Evolutionary conservation across 2,329 filamentous ascomycete genomes (phyloP).

Genomic region (Onygenales sp.): DNA sequence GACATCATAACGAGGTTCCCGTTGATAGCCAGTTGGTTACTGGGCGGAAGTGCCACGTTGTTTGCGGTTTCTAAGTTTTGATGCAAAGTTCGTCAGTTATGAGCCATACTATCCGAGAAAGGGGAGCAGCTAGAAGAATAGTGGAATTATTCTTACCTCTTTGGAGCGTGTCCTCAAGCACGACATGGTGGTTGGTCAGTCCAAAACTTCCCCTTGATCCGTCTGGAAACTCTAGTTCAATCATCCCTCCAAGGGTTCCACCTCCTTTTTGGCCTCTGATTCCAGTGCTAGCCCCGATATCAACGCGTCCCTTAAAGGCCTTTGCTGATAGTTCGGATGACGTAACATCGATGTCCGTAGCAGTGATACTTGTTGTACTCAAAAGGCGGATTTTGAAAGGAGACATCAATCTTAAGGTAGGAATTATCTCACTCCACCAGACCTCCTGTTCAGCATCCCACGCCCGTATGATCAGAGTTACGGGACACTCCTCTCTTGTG

Average conservation of each 20-base stretch:
- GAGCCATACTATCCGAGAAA: too few species aligned
- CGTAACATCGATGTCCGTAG: background rate
- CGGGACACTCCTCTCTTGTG: background rate
- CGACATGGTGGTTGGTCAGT: background rate
- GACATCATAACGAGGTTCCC: background rate
- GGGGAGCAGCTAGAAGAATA: too few species aligned
- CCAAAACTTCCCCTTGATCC: background rate
- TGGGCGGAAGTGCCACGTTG: background rate
- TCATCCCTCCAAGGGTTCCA: background rate
- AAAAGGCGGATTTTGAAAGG: background rate
- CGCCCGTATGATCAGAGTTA: background rate
- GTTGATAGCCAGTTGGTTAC: background rate
- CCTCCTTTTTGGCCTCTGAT: background rate
- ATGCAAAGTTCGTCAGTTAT: too few species aligned
- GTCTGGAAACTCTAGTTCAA: background rate
- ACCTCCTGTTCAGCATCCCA: background rate
- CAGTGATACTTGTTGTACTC: background rate
- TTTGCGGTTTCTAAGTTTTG: background rate
- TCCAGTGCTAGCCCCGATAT: background rate
- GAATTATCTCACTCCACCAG: background rate
- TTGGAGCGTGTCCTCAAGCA: background rate
- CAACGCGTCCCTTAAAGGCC: background rate
- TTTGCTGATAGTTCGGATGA: background rate
- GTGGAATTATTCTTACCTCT: too few species aligned
- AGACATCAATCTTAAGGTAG: background rate